A percentile compares a stretch with the other conserved stretches of the same genome.
phyloP scores from a whole-genome alignment of 1,284 basidiomycete species.

The Puccinia sorghi region DNA sequence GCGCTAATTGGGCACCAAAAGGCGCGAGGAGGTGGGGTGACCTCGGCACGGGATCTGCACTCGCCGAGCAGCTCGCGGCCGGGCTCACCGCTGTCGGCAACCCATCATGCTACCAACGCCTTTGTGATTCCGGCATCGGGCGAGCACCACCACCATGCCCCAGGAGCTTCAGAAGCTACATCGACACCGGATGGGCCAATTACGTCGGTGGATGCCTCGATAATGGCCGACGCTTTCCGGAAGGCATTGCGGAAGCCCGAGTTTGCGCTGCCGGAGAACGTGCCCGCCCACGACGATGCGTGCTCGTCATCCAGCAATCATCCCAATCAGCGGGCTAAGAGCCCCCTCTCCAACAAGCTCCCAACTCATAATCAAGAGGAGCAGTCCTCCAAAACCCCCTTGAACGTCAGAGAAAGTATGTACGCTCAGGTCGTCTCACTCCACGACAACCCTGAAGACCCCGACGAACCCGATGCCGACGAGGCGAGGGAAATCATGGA shows the following conservation, averaged over 20 bases:
- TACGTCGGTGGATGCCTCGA: conserved; percentile 76
- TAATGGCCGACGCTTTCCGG: conserved; percentile 82
- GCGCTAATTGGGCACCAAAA: conserved; percentile 26
- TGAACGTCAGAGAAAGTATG: conserved; percentile 16
- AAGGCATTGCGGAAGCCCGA: conserved; percentile 79
- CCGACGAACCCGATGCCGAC: neutral
- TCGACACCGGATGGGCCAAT: conserved; percentile 64
- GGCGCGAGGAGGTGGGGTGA: neutral
- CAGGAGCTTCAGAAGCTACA: neutral
- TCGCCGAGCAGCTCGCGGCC: conserved; percentile 34
- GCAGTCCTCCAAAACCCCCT: neutral
- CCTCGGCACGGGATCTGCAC: conserved; percentile 3
- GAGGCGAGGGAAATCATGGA: conserved; percentile 48
- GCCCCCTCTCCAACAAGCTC: neutral
- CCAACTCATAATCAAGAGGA: no score
- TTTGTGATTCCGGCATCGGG: neutral
- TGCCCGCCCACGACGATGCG: neutral
- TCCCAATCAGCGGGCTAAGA: neutral
- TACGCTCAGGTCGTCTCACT: conserved; percentile 25
- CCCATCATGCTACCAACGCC: neutral
- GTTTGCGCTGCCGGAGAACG: conserved; percentile 59
- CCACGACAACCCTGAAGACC: neutral
- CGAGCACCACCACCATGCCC: neutral
- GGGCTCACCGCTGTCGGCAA: conserved; percentile 32
- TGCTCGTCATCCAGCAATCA: neutral